Conservation (phyloP, 768 basidiomycete genomes). For the Clavaria fumosa region DNA sequence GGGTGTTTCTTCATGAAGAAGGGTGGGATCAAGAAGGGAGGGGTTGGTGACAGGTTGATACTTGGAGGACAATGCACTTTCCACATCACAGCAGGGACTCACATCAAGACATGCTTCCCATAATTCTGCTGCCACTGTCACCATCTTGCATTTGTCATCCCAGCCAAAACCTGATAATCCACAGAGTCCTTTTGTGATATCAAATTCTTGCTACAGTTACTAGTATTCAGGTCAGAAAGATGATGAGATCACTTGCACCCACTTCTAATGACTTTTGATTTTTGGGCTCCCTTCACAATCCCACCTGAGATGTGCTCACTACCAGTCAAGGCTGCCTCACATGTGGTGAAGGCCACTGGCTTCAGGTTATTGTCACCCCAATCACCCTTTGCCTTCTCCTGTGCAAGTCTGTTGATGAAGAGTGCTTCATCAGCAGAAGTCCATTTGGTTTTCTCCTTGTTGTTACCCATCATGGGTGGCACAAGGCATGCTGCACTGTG, state of each 20-base stretch:
- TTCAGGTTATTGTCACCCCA: slow-evolving; percentile 3
- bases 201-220: not conserved
- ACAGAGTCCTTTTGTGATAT: not conserved
- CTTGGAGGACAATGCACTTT: too few relatives aligned
- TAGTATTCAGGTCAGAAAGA: not conserved
- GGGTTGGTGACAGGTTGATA: too few relatives aligned
- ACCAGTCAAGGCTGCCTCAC: not conserved
- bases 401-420: not conserved
- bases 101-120: slow-evolving; percentile 4
- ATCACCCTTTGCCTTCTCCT: not conserved
- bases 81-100: not conserved
- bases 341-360: not conserved
- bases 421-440: slow-evolving; percentile 1
- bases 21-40: too few relatives aligned
- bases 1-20: too few relatives aligned
- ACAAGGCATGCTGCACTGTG: too few relatives aligned
- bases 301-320: too few relatives aligned
- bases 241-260: not conserved
- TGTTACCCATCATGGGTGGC: too few relatives aligned
- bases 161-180: not conserved
- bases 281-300: not conserved
- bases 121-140: not conserved
- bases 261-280: not conserved
- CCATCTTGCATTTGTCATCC: not conserved
- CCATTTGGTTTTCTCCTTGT: slow-evolving; percentile 3